Evolutionary conservation across 2,329 filamentous ascomycete species (phyloP).

Genomic region (Plectosphaerella cucumerina): DNA sequence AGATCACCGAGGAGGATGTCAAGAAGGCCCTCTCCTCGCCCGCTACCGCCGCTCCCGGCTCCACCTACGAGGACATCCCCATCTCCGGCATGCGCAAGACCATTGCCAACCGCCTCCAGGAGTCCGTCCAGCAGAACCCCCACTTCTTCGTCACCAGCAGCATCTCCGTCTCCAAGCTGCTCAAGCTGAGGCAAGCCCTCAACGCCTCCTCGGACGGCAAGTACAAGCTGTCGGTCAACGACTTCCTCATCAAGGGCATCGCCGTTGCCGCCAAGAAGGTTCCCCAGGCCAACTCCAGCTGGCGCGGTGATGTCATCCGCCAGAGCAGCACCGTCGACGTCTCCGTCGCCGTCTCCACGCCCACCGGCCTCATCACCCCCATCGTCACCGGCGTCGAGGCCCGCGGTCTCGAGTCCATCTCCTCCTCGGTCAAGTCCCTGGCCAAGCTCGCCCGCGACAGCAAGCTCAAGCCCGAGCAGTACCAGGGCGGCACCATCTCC

Average conservation of each 20-base stretch:
- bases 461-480: constrained; percentile 99
- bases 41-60: constrained; percentile 49
- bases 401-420: constrained; percentile 86
- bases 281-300: constrained; percentile 91
- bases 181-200: constrained; percentile 91
- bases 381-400: constrained; percentile 88
- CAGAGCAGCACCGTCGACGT: constrained; percentile 93
- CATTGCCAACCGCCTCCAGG: constrained; percentile 83
- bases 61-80: constrained; percentile 78
- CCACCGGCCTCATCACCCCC: constrained; percentile 91
- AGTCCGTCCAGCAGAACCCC: constrained; percentile 85
- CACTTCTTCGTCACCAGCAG: constrained; percentile 95
- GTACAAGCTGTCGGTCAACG: constrained; percentile 99
- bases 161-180: constrained; percentile 89
- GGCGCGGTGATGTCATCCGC: constrained; percentile 86
- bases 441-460: constrained; percentile 93
- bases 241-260: constrained; percentile 97
- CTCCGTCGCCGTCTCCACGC: constrained; percentile 91
- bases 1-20: constrained; percentile 88
- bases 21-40: constrained; percentile 72
- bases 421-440: constrained; percentile 86
- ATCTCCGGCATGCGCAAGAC: constrained; percentile 95
- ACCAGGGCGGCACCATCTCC: constrained; percentile 97
- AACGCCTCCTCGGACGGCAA: constrained; percentile 85
- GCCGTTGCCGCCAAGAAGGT: constrained; percentile 88